Evolutionary conservation across 2,329 filamentous ascomycete genomes (phyloP).

Genomic region (Leptographium procerum): DNA sequence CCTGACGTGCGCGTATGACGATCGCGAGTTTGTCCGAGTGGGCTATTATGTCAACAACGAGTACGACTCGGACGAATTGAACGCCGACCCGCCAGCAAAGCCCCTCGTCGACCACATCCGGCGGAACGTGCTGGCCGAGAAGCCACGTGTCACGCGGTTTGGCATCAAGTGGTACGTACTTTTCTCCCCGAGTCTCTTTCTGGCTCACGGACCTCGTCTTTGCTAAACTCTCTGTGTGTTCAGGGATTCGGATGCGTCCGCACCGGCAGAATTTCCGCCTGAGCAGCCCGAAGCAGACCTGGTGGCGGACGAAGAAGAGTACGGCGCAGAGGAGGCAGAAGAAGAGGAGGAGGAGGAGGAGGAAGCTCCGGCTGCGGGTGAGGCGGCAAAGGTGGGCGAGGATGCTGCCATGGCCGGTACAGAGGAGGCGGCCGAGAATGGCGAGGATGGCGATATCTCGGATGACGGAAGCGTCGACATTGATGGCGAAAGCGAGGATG

Average conservation of each 20-base stretch:
- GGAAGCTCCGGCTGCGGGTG: slow-evolving; percentile 17
- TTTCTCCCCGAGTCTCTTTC: background rate
- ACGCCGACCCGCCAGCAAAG: slow-evolving; percentile 80
- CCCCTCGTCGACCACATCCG: slow-evolving; percentile 85
- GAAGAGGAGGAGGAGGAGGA: slow-evolving; percentile 50
- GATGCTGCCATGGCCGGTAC: slow-evolving; percentile 23
- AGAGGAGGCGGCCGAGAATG: slow-evolving; percentile 18
- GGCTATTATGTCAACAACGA: slow-evolving; percentile 99
- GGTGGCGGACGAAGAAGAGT: slow-evolving; percentile 73
- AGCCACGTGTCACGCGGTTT: slow-evolving; percentile 93
- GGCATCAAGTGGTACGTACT: slow-evolving; percentile 90
- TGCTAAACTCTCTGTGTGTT: background rate
- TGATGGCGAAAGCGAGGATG: slow-evolving; percentile 28
- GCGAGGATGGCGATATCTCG: slow-evolving; percentile 24
- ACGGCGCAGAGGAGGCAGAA: slow-evolving; percentile 82
- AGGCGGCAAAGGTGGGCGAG: slow-evolving; percentile 11
- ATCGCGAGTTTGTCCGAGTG: slow-evolving; percentile 91
- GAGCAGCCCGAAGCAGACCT: slow-evolving; percentile 94
- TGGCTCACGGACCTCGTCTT: background rate
- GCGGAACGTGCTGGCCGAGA: slow-evolving; percentile 89
- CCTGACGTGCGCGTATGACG: slow-evolving; percentile 91
- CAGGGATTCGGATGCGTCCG: slow-evolving; percentile 96
- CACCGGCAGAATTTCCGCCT: slow-evolving; percentile 88
- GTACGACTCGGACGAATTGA: slow-evolving; percentile 85
- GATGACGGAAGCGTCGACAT: slow-evolving; percentile 28